Evolutionary conservation across 2,329 filamentous ascomycete genomes (phyloP).

Genomic region (Penicillium expansum): DNA sequence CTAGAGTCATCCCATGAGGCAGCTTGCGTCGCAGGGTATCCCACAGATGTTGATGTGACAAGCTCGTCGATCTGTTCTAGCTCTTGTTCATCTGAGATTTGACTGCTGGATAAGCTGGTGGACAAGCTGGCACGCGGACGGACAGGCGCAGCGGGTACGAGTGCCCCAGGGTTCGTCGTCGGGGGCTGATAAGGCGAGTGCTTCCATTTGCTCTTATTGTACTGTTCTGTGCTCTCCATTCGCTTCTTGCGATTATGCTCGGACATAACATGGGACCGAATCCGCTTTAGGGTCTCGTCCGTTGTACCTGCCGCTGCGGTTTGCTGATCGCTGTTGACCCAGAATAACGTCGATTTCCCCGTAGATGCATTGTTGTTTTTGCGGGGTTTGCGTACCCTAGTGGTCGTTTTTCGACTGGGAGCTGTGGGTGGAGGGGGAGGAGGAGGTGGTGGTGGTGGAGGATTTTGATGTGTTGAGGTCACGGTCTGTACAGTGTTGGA

Average conservation of each 20-base stretch:
- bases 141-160: constrained; percentile 9
- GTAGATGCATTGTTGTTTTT: constrained; percentile 31
- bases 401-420: constrained; percentile 20
- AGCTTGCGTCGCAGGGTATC: constrained; percentile 8
- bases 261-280: constrained; percentile 45
- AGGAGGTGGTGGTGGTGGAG: constrained; percentile 1
- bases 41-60: constrained; percentile 2
- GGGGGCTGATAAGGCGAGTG: constrained; percentile 36
- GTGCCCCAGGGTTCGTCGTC: constrained; percentile 20
- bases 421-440: constrained; percentile 3
- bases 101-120: constrained; percentile 7
- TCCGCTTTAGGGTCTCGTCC: constrained; percentile 42
- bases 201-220: constrained; percentile 41
- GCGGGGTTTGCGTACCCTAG: constrained; percentile 37
- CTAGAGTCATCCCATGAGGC: constrained; percentile 15
- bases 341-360: constrained; percentile 39
- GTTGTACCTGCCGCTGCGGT: constrained; percentile 38
- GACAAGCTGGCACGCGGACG: constrained; percentile 3
- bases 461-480: not conserved
- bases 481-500: not conserved
- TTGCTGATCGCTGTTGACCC: constrained; percentile 40
- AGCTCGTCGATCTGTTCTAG: constrained; percentile 16
- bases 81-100: constrained; percentile 7
- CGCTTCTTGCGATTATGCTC: constrained; percentile 44
- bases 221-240: constrained; percentile 39